Evolutionary conservation across 352 stramenopile genomes (phyloP).

Genomic region (Globisporangium rhizosaccharum): DNA sequence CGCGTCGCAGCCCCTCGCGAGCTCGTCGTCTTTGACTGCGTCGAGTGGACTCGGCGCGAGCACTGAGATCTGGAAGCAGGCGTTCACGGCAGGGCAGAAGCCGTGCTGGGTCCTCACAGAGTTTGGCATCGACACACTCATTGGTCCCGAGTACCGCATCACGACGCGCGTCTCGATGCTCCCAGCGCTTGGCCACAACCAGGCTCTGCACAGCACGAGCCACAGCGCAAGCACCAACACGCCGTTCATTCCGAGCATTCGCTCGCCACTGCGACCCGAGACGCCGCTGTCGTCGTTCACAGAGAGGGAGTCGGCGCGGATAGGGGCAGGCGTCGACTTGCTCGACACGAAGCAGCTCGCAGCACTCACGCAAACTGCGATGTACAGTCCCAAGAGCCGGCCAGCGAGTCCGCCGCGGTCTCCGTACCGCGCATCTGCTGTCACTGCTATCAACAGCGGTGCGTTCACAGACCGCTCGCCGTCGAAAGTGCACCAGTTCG

Average conservation of each 20-base stretch:
- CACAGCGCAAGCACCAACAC: constrained; percentile 6
- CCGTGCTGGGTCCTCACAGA: constrained; percentile 67
- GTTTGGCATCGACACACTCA: constrained; percentile 45
- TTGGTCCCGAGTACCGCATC: constrained; percentile 59
- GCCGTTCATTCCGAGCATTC: constrained; percentile 8
- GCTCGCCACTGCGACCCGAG: constrained; percentile 27
- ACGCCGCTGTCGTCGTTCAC: constrained; percentile 38
- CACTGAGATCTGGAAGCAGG: constrained; percentile 34
- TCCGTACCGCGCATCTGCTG: constrained; percentile 9
- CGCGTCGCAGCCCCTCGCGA: constrained; percentile 13
- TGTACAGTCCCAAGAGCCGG: constrained; percentile 29
- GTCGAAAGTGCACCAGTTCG: constrained; percentile 8
- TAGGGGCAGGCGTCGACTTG: constrained; percentile 42
- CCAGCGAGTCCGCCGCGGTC: constrained; percentile 23
- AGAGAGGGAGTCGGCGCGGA: constrained; percentile 32
- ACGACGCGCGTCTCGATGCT: constrained; percentile 42
- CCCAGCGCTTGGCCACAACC: constrained; percentile 12
- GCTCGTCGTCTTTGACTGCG: constrained; percentile 10
- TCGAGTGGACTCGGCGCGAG: constrained; percentile 14
- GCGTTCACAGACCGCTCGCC: constrained; percentile 8
- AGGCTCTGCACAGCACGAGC: background rate
- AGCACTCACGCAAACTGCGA: constrained; percentile 31
- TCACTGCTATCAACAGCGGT: background rate
- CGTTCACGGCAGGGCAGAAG: constrained; percentile 46
- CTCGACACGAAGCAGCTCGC: constrained; percentile 41